Conservation (phyloP, 345 rosid genomes). For the Angophora floribunda region DNA sequence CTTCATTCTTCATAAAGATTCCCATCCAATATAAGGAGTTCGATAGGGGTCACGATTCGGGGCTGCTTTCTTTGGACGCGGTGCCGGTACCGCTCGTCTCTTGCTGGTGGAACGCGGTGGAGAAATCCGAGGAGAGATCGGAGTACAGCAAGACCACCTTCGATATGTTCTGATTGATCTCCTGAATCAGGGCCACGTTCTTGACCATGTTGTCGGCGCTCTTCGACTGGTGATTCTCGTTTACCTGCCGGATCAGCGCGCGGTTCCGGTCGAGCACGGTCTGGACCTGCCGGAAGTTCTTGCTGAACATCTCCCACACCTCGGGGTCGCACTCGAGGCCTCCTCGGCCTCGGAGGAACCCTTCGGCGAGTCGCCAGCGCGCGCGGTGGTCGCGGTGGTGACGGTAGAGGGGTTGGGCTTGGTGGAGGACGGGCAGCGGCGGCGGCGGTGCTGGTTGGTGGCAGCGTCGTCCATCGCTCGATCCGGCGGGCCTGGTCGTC, state of each 20-base stretch:
- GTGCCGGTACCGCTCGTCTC: constrained; percentile 9
- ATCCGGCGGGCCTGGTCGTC: background rate
- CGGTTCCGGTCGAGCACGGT: constrained; percentile 80
- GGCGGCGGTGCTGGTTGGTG: background rate
- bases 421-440: background rate
- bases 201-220: constrained; percentile 74
- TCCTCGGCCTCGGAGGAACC: background rate
- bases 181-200: constrained; percentile 86
- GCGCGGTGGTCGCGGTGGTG: background rate
- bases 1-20: background rate
- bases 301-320: constrained; percentile 49
- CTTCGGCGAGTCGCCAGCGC: background rate
- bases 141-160: constrained; percentile 78
- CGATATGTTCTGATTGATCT: constrained; percentile 73
- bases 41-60: background rate
- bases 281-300: constrained; percentile 58
- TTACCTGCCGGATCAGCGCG: constrained; percentile 68
- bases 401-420: constrained; percentile 9
- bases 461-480: background rate
- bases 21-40: background rate
- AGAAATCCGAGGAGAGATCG: constrained; percentile 46
- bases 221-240: constrained; percentile 82
- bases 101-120: constrained; percentile 24
- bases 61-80: constrained; percentile 1
- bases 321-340: constrained; percentile 29